These are phyloP conservation scores for Incumbomyces delicatus DNA, from an alignment of 2,329 filamentous ascomycete genomes.

Conservation along the genomic window DNA sequence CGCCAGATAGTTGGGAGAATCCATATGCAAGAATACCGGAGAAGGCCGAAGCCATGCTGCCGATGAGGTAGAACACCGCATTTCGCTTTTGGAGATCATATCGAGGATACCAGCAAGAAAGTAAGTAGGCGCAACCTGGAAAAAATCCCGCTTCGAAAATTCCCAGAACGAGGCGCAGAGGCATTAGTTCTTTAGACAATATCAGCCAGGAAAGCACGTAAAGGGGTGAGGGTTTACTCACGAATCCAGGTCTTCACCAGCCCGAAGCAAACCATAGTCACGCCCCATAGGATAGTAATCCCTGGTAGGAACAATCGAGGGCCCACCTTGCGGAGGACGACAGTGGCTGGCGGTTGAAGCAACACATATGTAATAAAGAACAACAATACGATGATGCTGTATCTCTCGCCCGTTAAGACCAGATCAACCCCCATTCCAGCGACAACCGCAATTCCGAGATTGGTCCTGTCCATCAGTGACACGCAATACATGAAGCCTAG, in stretches of 20 bases:
- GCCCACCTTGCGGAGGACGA: conserved; percentile 58
- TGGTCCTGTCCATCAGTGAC: conserved; percentile 70
- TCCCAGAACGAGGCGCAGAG: conserved; percentile 44
- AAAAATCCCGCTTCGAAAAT: conserved; percentile 60
- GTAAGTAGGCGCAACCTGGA: conserved; percentile 58
- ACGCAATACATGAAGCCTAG: conserved; percentile 63
- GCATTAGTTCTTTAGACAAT: conserved; percentile 11
- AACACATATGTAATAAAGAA: conserved; percentile 67
- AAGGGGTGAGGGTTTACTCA: conserved; percentile 9
- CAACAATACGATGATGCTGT: conserved; percentile 57
- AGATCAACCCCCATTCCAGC: conserved; percentile 38
- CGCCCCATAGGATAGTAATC: conserved; percentile 31
- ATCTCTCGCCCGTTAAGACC: conserved; percentile 19
- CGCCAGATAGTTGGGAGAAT: conserved; percentile 29
- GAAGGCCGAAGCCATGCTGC: conserved; percentile 38
- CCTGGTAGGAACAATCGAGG: conserved; percentile 24
- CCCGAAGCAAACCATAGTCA: conserved; percentile 29
- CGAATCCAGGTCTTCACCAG: conserved; percentile 14
- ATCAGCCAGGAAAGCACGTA: conserved; percentile 13
- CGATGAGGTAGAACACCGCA: conserved; percentile 42
- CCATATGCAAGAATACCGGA: conserved; percentile 38
- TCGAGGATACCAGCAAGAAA: conserved; percentile 62
- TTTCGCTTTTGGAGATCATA: conserved; percentile 28
- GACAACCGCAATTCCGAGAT: conserved; percentile 61
- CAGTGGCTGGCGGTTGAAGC: conserved; percentile 62